Conservation (phyloP, 495 filamentous ascomycete species). For the Annulohypoxylon bovei region DNA sequence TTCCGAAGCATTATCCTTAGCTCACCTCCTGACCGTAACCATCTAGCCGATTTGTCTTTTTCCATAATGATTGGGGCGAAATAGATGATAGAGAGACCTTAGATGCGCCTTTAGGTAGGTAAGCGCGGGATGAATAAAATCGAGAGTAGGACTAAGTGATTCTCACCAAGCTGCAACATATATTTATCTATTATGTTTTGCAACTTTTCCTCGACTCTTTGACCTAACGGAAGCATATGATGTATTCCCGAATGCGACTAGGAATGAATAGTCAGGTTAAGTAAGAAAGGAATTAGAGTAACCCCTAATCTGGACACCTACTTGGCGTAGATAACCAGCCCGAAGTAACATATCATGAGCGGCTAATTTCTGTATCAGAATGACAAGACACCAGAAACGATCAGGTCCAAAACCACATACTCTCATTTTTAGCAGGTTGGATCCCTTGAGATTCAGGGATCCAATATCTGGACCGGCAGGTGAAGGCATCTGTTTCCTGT, state of each 20-base stretch:
- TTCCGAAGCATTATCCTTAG: neutral
- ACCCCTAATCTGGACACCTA: constrained; percentile 39
- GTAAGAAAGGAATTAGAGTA: neutral
- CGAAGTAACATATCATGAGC: constrained; percentile 77
- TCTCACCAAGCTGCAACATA: constrained; percentile 79
- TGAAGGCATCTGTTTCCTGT: constrained; percentile 25
- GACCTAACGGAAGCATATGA: constrained; percentile 90
- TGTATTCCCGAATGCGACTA: constrained; percentile 87
- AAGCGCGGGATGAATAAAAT: neutral
- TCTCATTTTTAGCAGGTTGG: constrained; percentile 61
- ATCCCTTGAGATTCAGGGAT: constrained; percentile 76
- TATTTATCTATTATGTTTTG: constrained; percentile 87
- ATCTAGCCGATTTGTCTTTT: constrained; percentile 60
- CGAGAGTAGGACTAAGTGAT: neutral
- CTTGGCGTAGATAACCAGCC: constrained; percentile 84
- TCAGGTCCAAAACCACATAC: constrained; percentile 48
- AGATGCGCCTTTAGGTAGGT: constrained; percentile 71
- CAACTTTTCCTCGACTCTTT: constrained; percentile 88
- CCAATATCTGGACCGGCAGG: constrained; percentile 78
- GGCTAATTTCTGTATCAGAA: constrained; percentile 58
- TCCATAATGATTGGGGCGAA: constrained; percentile 86
- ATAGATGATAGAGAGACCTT: constrained; percentile 89
- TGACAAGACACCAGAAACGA: neutral
- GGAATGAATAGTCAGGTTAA: constrained; percentile 9
- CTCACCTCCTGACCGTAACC: constrained; percentile 71